Percentiles rank a stretch among this genome's conserved stretches.
Evolutionary conservation across 306 rosid species (phyloP).

Genomic region (Gynostemma pentaphyllum): DNA sequence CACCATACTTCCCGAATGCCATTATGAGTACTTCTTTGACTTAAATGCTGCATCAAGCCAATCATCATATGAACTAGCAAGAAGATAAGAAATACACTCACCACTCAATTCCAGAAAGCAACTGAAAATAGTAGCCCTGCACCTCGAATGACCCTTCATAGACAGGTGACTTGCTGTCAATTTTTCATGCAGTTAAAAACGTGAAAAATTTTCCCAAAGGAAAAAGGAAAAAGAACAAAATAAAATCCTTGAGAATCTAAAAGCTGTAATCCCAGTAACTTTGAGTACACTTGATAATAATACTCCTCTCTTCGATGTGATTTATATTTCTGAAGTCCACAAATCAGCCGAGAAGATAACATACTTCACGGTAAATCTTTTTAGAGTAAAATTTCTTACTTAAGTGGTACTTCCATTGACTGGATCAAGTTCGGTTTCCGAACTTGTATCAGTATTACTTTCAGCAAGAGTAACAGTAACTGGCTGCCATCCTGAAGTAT

Average conservation of each 20-base stretch:
- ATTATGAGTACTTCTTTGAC: background rate
- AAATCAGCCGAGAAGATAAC: background rate
- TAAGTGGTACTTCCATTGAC: background rate
- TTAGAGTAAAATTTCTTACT: background rate
- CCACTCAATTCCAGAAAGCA: background rate
- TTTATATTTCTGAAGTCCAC: background rate
- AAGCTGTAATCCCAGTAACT: background rate
- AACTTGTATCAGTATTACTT: conserved; percentile 20
- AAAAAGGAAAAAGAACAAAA: background rate
- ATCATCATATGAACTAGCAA: background rate
- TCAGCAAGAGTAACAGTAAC: conserved; percentile 32
- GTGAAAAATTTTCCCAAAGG: background rate
- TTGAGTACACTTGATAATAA: background rate
- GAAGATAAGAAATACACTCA: background rate
- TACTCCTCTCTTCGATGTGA: background rate
- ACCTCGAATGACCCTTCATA: background rate
- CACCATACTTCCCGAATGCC: background rate
- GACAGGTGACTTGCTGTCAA: background rate
- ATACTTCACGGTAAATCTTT: background rate
- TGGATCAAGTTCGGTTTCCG: background rate
- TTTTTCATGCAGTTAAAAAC: background rate
- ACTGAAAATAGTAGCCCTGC: background rate
- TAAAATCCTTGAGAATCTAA: background rate
- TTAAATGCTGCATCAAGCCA: background rate
- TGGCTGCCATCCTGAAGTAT: conserved; percentile 75